phyloP scores from a whole-genome alignment of 176 grass and related monocot genomes.

The Carex pumila region DNA sequence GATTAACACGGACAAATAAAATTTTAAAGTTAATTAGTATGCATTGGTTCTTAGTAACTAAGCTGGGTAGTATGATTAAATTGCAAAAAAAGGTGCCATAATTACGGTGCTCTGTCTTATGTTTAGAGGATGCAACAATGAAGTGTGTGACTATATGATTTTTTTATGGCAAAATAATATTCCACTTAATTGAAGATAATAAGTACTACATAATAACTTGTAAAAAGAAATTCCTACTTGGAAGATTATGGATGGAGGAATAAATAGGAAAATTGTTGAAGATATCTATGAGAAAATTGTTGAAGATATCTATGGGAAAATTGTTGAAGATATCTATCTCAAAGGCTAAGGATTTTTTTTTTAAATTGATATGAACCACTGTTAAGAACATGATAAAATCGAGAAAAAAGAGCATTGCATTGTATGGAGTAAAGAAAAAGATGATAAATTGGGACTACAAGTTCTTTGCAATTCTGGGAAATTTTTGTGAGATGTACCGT shows the following conservation, averaged over 20 bases:
- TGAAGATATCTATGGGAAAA: background rate
- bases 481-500: background rate
- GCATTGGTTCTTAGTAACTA: background rate
- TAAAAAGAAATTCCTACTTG: background rate
- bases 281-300: too few relatives aligned
- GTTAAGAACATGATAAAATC: background rate
- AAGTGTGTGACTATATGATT: background rate
- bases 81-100: background rate
- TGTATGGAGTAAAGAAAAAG: background rate
- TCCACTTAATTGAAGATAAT: background rate
- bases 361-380: background rate
- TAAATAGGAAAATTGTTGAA: background rate
- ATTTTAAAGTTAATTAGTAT: background rate
- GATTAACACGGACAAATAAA: background rate
- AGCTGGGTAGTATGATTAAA: background rate
- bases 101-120: background rate
- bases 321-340: background rate
- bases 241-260: background rate
- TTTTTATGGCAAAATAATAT: background rate
- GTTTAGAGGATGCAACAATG: constrained; percentile 5
- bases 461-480: background rate
- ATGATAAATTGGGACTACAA: background rate
- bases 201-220: background rate
- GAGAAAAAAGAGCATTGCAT: background rate
- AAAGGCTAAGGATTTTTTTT: background rate